A percentile compares a stretch with the other conserved stretches of the same genome.
These are phyloP conservation scores for Leishmania tarentolae DNA, from an alignment of 208 protist genomes.

Conservation along the genomic window DNA sequence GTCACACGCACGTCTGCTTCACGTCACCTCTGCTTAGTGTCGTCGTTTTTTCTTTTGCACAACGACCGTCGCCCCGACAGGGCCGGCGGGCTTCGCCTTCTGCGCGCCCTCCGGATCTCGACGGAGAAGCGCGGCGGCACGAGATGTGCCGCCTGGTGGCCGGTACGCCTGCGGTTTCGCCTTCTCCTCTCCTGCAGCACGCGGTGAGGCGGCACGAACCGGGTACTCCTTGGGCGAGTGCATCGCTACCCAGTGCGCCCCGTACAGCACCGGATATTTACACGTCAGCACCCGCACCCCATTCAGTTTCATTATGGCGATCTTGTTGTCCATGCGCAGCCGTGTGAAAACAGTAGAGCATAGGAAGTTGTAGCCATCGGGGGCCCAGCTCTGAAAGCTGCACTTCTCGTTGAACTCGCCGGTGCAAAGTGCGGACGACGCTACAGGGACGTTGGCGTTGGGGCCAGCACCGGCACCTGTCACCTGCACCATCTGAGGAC, in stretches of 20 bases:
- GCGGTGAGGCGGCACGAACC: conserved; percentile 48
- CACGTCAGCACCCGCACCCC: conserved; percentile 68
- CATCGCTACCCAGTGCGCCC: conserved; percentile 76
- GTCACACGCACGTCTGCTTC: background rate
- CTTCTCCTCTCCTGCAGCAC: conserved; percentile 33
- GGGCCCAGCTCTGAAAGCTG: conserved; percentile 80
- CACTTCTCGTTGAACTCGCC: conserved; percentile 89
- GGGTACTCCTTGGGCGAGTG: conserved; percentile 39
- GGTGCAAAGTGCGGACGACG: conserved; percentile 36
- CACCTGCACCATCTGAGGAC: conserved; percentile 16
- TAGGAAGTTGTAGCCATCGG: conserved; percentile 83
- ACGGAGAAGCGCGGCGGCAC: conserved; percentile 63
- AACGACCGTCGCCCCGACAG: conserved; percentile 62
- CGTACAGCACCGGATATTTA: conserved; percentile 80
- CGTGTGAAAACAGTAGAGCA: conserved; percentile 83
- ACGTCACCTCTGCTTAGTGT: conserved; percentile 9
- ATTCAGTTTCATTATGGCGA: conserved; percentile 78
- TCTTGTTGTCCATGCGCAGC: conserved; percentile 86
- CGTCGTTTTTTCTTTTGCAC: conserved; percentile 52
- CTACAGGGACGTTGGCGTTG: conserved; percentile 8
- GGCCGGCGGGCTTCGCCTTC: conserved; percentile 64
- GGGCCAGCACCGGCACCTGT: background rate
- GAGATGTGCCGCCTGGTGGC: conserved; percentile 62
- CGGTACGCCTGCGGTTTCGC: conserved; percentile 79
- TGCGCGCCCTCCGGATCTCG: conserved; percentile 47